Conservation (phyloP, 352 stramenopile genomes). For the Globisporangium polare region DNA sequence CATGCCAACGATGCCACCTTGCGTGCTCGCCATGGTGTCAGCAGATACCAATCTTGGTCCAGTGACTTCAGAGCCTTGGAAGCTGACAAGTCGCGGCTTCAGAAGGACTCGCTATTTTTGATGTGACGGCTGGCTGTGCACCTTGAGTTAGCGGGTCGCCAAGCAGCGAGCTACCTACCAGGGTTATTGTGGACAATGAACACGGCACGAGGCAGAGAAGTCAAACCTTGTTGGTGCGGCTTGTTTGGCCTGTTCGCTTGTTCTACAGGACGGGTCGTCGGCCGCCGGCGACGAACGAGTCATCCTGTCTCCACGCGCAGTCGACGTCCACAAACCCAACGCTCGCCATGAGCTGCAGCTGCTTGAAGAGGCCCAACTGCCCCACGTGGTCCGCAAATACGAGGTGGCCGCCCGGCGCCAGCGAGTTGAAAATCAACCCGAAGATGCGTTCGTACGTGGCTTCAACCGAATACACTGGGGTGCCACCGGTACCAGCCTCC, state of each 20-base stretch:
- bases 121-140: too few species aligned
- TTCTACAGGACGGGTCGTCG: slow-evolving; percentile 24
- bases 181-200: too few species aligned
- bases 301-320: slow-evolving; percentile 65
- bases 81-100: too few species aligned
- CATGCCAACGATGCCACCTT: slow-evolving; percentile 5
- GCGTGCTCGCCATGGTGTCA: background rate
- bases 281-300: slow-evolving; percentile 71
- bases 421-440: slow-evolving; percentile 38
- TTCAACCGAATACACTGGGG: slow-evolving; percentile 13
- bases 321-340: slow-evolving; percentile 74
- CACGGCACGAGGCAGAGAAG: too few species aligned
- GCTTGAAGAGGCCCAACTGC: slow-evolving; percentile 55
- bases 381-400: slow-evolving; percentile 74
- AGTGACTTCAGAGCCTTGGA: background rate
- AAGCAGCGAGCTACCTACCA: too few species aligned
- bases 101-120: too few species aligned
- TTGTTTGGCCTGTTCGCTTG: background rate
- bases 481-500: background rate
- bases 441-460: slow-evolving; percentile 55
- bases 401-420: slow-evolving; percentile 60
- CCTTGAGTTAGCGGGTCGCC: too few species aligned
- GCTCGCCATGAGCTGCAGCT: slow-evolving; percentile 49
- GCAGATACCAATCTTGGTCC: too few species aligned
- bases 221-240: background rate